These are phyloP conservation scores for Cladorrhinum sp. DNA, from an alignment of 2,329 filamentous ascomycete species.

Conservation along the genomic window DNA sequence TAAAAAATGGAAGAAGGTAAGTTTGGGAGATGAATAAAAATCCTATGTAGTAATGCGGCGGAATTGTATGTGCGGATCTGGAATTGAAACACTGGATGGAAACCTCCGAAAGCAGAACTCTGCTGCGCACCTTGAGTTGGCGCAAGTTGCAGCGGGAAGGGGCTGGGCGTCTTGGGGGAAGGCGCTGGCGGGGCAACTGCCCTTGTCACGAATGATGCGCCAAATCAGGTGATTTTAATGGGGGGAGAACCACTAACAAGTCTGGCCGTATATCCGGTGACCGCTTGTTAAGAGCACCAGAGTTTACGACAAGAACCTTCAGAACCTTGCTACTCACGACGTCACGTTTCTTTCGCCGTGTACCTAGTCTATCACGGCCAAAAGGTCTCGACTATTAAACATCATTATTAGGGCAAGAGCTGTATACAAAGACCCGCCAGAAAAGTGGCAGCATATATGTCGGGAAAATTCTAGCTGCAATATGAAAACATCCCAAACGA, in stretches of 20 bases:
- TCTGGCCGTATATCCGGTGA: neutral
- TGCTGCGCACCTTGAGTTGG: neutral
- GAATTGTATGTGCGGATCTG: no score
- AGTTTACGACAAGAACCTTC: neutral
- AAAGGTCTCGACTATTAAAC: no score
- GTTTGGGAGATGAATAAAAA: no score
- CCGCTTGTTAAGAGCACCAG: neutral
- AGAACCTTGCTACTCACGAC: neutral
- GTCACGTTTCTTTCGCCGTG: neutral
- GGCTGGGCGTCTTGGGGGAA: constrained; percentile 3
- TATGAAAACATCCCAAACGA: no score
- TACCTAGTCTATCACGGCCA: neutral
- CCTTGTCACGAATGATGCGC: constrained; percentile 39
- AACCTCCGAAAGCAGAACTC: neutral
- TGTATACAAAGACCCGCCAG: no score
- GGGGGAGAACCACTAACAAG: neutral
- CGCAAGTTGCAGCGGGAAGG: neutral
- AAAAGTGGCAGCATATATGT: no score
- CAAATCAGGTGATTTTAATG: constrained; percentile 44
- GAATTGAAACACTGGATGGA: neutral
- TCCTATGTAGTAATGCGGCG: no score
- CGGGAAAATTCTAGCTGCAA: no score
- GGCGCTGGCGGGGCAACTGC: constrained; percentile 52
- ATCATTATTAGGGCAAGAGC: no score
- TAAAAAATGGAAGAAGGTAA: no score